Evolutionary conservation across 2,329 filamentous ascomycete genomes (phyloP), one percentile per base, ranked within the genome.

Genomic region (Akanthomyces dipterigenus): DNA sequence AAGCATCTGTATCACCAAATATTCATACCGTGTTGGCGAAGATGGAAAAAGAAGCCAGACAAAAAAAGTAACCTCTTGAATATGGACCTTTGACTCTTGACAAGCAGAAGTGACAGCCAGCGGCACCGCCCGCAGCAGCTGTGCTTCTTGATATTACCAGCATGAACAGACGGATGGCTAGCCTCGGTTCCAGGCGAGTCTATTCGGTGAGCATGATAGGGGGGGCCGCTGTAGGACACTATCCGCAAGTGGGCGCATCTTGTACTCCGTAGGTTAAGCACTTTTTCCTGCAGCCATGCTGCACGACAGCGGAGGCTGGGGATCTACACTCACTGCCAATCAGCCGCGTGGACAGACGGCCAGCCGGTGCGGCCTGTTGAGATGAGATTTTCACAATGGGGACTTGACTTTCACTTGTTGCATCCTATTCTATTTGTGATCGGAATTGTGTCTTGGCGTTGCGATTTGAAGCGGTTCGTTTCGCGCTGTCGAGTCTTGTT

Each of bases 1-100:
- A 61, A 48, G 58, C 49, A 61, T 55, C 40, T 61, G 58, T 61
- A 61, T 38, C 49, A 61, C n/a, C 28, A 55, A 50, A 61, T 61
- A 55, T 54, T 20, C 42, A 61, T 61, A 61, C 50, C 49, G 28
- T 45, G 38, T 51, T 45, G 48, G 5, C 28, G 28, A 45, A 45
- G 38, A 46, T 42, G 54, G 45, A 48, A 58, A 36, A 43, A n/a
- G 24, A 42, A 34, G 34, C 18, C 22, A 24, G 12, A 50, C 18
- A 38, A 38, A 50, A 49, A 49, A 45, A 53, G n/a, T 24, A n/a
- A 40, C 42, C 31, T 57, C 48, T 57, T 57, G 54, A 57, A 57
- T 57, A 57, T 49, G 20, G 26, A 12, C 38, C 14, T 38, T 28
- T 20, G 38, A n/a, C 34, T 40, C 7, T n/a, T 20, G 9, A 57